A percentile compares a stretch with the other conserved stretches of the same genome.
Evolutionary conservation across 345 rosid genomes (phyloP).

Genomic region (Brassica juncea): DNA sequence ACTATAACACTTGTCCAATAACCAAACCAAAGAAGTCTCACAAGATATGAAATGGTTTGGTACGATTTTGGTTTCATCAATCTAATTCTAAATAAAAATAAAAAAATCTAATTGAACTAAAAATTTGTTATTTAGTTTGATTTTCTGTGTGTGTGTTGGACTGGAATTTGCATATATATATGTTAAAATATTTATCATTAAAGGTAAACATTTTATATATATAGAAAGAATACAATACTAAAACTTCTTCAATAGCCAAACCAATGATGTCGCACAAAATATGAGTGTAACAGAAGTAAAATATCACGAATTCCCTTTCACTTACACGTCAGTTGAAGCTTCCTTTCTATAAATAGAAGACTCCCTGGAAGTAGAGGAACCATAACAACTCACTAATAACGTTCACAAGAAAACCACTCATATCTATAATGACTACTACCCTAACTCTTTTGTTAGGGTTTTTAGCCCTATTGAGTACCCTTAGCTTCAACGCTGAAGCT

Average conservation of each 20-base stretch:
- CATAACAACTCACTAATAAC: slow-evolving; percentile 2
- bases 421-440: slow-evolving; percentile 6
- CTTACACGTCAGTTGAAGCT: background rate
- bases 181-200: background rate
- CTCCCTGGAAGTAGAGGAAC: background rate
- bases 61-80: background rate
- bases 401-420: slow-evolving; percentile 13
- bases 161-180: background rate
- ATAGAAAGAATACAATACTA: background rate
- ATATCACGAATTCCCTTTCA: slow-evolving; percentile 5
- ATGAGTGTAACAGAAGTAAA: slow-evolving; percentile 33
- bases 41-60: slow-evolving; percentile 6
- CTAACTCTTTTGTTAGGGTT: slow-evolving; percentile 27
- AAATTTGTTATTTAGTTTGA: background rate
- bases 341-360: slow-evolving; percentile 36
- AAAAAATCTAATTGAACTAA: background rate
- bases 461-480: slow-evolving; percentile 18
- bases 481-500: slow-evolving; percentile 33
- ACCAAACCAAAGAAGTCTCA: slow-evolving; percentile 23
- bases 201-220: background rate
- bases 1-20: slow-evolving; percentile 6
- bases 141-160: background rate
- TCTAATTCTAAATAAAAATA: background rate
- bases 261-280: slow-evolving; percentile 18
- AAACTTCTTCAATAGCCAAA: slow-evolving; percentile 16